Conservation (phyloP, 345 rosid genomes). For the Aquilaria sinensis region DNA sequence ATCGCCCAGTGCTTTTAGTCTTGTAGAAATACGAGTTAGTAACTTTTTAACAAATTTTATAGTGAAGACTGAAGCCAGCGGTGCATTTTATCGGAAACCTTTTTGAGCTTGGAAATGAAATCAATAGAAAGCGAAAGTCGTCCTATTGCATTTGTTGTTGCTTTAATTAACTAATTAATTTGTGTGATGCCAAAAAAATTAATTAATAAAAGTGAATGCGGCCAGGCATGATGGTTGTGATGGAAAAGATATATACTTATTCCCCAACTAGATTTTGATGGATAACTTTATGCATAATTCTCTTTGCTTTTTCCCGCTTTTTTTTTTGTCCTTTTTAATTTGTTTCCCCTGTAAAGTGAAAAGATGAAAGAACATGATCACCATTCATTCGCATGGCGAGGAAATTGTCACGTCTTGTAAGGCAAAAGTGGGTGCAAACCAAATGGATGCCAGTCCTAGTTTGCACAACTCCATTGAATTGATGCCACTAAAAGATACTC, state of each 20-base stretch:
- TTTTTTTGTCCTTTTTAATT: not conserved
- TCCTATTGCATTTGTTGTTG: constrained; percentile 13
- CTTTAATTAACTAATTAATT: constrained; percentile 12
- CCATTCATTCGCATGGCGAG: constrained; percentile 20
- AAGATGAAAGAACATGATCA: constrained; percentile 23
- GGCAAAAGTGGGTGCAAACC: constrained; percentile 49
- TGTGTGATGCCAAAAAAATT: constrained; percentile 12
- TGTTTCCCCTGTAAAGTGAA: constrained; percentile 25
- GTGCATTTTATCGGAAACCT: constrained; percentile 30
- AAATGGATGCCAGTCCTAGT: constrained; percentile 68
- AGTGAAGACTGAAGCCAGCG: no score
- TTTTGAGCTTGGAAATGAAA: constrained; percentile 37
- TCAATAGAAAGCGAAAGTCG: constrained; percentile 35
- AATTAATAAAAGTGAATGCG: constrained; percentile 21
- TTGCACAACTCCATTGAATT: constrained; percentile 31
- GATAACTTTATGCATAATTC: constrained; percentile 26
- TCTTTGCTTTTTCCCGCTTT: constrained; percentile 17
- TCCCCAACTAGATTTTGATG: constrained; percentile 35
- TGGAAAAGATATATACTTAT: constrained; percentile 34
- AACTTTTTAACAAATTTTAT: no score
- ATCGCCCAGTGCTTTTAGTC: no score
- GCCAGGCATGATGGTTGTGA: constrained; percentile 42
- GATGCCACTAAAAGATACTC: constrained; percentile 44
- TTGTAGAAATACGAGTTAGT: no score
- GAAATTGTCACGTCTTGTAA: constrained; percentile 47